Percentiles rank a stretch among this genome's conserved stretches.
phyloP scores from a whole-genome alignment of 257 asterid genomes.

The Solanum chiquidenum region DNA sequence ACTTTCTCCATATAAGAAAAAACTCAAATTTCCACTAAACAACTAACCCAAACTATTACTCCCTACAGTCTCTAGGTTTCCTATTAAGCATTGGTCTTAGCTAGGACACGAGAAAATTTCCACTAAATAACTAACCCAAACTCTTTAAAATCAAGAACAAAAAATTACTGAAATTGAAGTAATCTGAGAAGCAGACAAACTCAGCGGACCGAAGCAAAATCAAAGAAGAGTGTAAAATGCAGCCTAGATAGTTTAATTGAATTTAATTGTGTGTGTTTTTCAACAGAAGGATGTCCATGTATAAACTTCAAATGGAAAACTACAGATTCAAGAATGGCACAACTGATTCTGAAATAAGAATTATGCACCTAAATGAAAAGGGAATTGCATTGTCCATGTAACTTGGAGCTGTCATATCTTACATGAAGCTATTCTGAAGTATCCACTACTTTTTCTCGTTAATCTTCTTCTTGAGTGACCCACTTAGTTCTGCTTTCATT shows the following conservation, averaged over 20 bases:
- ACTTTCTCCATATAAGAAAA: too few relatives aligned
- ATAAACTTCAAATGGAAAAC: background rate
- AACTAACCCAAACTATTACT: background rate
- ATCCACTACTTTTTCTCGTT: constrained; percentile 10
- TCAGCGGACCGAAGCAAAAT: too few relatives aligned
- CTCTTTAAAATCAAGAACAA: background rate
- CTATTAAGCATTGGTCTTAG: background rate
- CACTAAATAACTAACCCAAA: too few relatives aligned
- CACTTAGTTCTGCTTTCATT: constrained; percentile 44
- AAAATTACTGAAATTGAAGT: background rate
- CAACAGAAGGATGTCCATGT: background rate
- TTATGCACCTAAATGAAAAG: background rate
- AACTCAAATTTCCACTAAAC: background rate
- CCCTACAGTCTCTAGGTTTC: background rate
- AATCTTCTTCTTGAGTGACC: constrained; percentile 40
- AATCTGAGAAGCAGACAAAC: background rate
- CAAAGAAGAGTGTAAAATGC: background rate
- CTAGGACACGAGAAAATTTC: background rate
- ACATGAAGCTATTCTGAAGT: background rate
- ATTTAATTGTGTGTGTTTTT: background rate
- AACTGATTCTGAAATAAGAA: background rate
- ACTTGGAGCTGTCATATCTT: background rate
- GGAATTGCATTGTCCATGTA: background rate
- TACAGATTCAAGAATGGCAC: background rate
- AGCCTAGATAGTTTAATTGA: too few relatives aligned